Base-by-base conservation (phyloP, 106 monocot genomes). In the Allium cepa region DNA sequence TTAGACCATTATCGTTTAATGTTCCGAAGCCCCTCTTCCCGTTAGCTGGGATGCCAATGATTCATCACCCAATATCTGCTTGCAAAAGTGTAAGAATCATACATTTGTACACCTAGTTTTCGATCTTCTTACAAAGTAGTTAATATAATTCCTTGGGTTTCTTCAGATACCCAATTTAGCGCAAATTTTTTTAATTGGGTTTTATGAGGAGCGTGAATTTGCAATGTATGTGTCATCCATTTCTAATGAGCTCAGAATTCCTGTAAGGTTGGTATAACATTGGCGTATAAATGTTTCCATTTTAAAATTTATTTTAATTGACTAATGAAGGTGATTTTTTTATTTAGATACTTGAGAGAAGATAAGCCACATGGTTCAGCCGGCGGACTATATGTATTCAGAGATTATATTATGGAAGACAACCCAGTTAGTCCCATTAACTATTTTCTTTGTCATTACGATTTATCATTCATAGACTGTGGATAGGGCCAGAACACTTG, bases 281-380 rank as follows among this genome's bases (percentile, higher is more conserved):
- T 45, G 49, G 47, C 11, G 2, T 56, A 27, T 17, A 15, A 15
- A 56, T 17, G 28, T 47, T 22, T 36, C 0, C 18, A 15, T 62
- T 58, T 68, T 55, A 59, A 45, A 49, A 50, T 11, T 68, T 56
- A 16, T 11, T 45, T 55, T 68, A 56, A n/a, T 13, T 68, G 49
- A 36, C 36, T 68, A n/a, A 68, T 46, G 18, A 18, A n/a, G 53
- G 56, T 56, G 45, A 68, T 56, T 53, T 56, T 53, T 36, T 4
- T 28, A 3, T 36, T 68, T 74, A 99, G 92, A 46, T 99, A 99
- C 72, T 76, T 99, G 75, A 87, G 71, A 77, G 97, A 99, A 77
- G 97, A 99, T 16, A 99, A 87, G 75, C 97, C 97, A 8, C 92
- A 77, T 72, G 97, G 97, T 12, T 99, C 97, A 8, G 97, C 89